Percentiles rank a stretch among this genome's conserved stretches.
phyloP scores from a whole-genome alignment of 768 basidiomycete species.

The Pholiota conissans region DNA sequence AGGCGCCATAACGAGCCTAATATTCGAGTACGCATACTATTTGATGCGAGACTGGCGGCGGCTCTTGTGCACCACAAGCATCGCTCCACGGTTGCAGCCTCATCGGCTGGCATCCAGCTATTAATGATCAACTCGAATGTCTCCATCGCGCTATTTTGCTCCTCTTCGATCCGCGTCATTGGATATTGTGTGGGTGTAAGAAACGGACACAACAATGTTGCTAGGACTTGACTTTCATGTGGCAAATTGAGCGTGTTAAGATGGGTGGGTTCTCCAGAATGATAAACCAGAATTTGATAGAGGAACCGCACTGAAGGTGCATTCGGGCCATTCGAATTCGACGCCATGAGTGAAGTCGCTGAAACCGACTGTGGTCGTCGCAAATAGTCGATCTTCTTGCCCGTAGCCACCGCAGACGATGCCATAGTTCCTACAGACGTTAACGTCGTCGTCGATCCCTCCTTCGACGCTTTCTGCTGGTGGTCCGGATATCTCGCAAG shows the following conservation, averaged over 20 bases:
- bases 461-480: slow-evolving; percentile 17
- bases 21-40: slow-evolving; percentile 45
- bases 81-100: slow-evolving; percentile 57
- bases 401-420: slow-evolving; percentile 17
- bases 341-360: slow-evolving; percentile 33
- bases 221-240: slow-evolving; percentile 57
- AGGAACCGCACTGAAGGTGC: slow-evolving; percentile 41
- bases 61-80: slow-evolving; percentile 74
- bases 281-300: slow-evolving; percentile 46
- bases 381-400: slow-evolving; percentile 32
- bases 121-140: slow-evolving; percentile 58
- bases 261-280: slow-evolving; percentile 30
- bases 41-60: slow-evolving; percentile 40
- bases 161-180: slow-evolving; percentile 41
- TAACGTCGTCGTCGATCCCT: slow-evolving; percentile 23
- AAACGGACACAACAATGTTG: slow-evolving; percentile 59
- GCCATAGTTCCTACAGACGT: slow-evolving; percentile 9
- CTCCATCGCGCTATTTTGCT: slow-evolving; percentile 57
- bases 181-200: slow-evolving; percentile 33
- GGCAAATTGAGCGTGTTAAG: slow-evolving; percentile 41
- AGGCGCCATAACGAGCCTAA: slow-evolving; percentile 49
- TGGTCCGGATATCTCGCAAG: slow-evolving; percentile 50
- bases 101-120: slow-evolving; percentile 56
- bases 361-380: slow-evolving; percentile 39
- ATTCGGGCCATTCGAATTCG: slow-evolving; percentile 23